Conservation (phyloP, 2,329 filamentous ascomycete species). For the Neofusicoccum kwambonambiense region DNA sequence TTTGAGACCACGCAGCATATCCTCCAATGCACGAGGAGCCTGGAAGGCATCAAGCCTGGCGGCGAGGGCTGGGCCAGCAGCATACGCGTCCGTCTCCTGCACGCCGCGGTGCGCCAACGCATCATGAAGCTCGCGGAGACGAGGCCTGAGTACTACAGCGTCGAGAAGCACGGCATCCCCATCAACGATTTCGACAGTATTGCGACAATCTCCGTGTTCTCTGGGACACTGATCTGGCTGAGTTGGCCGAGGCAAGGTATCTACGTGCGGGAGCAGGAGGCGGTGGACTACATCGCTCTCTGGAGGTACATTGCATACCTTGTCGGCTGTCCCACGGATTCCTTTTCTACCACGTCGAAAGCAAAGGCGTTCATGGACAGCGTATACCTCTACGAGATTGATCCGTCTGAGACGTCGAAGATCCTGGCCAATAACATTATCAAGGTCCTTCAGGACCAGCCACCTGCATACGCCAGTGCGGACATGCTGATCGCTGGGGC, state of each 20-base stretch:
- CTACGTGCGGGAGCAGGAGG: conserved; percentile 60
- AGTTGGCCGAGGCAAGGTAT: conserved; percentile 73
- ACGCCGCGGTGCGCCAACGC: conserved; percentile 64
- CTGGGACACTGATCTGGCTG: conserved; percentile 64
- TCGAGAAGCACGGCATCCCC: conserved; percentile 60
- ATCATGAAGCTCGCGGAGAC: conserved; percentile 60
- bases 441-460: conserved; percentile 61
- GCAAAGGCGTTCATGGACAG: conserved; percentile 67
- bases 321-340: conserved; percentile 64
- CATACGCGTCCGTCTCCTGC: conserved; percentile 67
- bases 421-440: conserved; percentile 75
- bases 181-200: conserved; percentile 76
- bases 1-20: conserved; percentile 76
- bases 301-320: conserved; percentile 75
- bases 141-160: conserved; percentile 62
- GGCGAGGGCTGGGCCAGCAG: conserved; percentile 65
- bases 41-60: conserved; percentile 66
- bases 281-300: conserved; percentile 67
- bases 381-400: conserved; percentile 64
- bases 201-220: conserved; percentile 70
- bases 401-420: conserved; percentile 61
- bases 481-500: conserved; percentile 68
- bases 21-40: conserved; percentile 65
- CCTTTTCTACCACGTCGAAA: conserved; percentile 55
- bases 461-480: conserved; percentile 64